These are phyloP conservation scores for Croton setiger DNA, from an alignment of 441 rosid genomes.

Conservation along the genomic window DNA sequence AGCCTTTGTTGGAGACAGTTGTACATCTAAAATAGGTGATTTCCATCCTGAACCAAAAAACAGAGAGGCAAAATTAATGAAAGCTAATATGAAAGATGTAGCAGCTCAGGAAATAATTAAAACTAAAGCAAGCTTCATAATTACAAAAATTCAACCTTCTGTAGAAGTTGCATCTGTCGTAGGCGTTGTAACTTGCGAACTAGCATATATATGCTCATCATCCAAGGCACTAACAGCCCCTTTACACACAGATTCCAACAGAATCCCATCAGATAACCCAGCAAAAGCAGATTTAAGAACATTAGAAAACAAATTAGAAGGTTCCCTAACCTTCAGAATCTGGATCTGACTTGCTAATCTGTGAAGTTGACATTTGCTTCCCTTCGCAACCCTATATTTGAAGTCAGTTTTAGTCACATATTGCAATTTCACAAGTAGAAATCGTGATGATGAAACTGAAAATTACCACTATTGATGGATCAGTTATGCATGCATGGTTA, in stretches of 20 bases:
- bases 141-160: conserved; percentile 42
- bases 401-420: conserved; percentile 14
- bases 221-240: conserved; percentile 68
- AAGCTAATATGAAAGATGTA: neutral
- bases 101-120: neutral
- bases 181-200: conserved; percentile 41
- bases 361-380: conserved; percentile 39
- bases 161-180: conserved; percentile 34
- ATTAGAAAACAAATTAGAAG: conserved; percentile 21
- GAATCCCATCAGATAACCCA: conserved; percentile 27
- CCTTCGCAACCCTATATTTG: conserved; percentile 39
- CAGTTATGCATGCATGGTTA: conserved; percentile 28
- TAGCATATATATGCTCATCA: conserved; percentile 44
- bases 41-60: conserved; percentile 42
- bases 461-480: conserved; percentile 44
- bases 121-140: conserved; percentile 1
- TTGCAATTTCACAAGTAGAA: neutral
- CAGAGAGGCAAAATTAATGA: neutral
- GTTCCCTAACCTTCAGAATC: conserved; percentile 67
- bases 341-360: conserved; percentile 54
- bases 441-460: neutral
- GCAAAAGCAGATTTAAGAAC: conserved; percentile 7
- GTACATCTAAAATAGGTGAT: conserved; percentile 35
- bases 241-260: conserved; percentile 31
- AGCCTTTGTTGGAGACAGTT: conserved; percentile 66